Base-by-base conservation (phyloP, 129 eudicot genomes). In the Silybum marianum region DNA sequence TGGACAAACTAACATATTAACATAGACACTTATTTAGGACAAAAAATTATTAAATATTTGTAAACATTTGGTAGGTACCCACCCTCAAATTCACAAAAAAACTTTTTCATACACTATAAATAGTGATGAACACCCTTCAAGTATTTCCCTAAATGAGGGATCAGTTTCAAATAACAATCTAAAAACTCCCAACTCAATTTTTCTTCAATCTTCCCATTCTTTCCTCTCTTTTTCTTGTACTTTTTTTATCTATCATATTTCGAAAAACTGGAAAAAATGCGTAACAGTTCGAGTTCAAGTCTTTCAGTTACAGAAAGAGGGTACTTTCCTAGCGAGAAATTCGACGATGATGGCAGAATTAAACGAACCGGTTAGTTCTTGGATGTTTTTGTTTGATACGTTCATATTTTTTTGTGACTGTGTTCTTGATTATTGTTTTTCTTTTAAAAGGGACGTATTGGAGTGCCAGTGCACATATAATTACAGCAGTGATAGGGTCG, bases 401-500 rank as follows among this genome's bases (percentile, higher is more conserved):
- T 22, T 24, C 58, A 10, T n/a, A 3, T 22, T 13, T 18, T 10
- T 7, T 10, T n/a, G 18, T 19, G 10, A n/a, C 7, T 0, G 11
- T 65, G 19, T 40, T 34, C n/a, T 0, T 26, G 54, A 32, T 51
- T 40, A 12, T 65, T 21, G 30, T 80, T 12, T 13, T 38, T 62
- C n/a, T 4, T 19, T 28, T n/a, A 46, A 60, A 28, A 83, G 98
- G 98, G 10, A 88, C 87, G 19, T 78, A 82, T 86, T 24, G 81
- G 85, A 89, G 93, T 38, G 88, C 96, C 22, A 87, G 82, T 67
- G 98, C 96, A 3, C 94, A 92, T 71, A 90, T 90, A 34, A 88
- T 93, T 65, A 93, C 98, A 18, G 90, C 97, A 0, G 91, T 89
- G 12, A 91, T 93, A 16, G 98, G 98, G 62, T 93, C 98, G 3